Conservation (phyloP, 2,329 filamentous ascomycete species). For the Diaporthe caulivora region DNA sequence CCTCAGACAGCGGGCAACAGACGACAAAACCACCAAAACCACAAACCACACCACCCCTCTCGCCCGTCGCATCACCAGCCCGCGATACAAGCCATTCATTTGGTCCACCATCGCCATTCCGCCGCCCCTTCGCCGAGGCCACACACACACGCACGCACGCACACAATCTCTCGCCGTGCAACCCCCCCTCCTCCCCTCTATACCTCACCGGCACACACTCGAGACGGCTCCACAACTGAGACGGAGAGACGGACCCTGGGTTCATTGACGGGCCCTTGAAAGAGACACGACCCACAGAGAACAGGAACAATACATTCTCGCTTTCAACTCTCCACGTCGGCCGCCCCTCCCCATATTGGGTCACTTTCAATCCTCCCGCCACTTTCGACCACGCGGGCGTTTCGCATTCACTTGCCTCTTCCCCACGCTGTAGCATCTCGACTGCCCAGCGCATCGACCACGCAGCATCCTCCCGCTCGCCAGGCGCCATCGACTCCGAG, state of each 20-base stretch:
- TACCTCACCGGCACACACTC: constrained; percentile 25
- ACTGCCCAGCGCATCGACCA: constrained; percentile 8
- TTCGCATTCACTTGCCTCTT: constrained; percentile 17
- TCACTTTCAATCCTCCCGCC: constrained; percentile 31
- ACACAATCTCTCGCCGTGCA: neutral
- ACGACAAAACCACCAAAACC: neutral
- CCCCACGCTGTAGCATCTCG: constrained; percentile 4
- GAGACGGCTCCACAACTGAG: constrained; percentile 35
- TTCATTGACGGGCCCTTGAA: constrained; percentile 34
- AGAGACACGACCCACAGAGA: constrained; percentile 31
- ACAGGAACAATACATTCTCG: constrained; percentile 28
- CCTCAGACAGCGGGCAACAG: constrained; percentile 24
- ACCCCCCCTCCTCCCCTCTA: neutral
- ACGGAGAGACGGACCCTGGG: constrained; percentile 35
- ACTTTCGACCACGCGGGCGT: constrained; percentile 14
- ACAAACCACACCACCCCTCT: constrained; percentile 3
- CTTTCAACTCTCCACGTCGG: constrained; percentile 29
- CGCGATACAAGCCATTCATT: constrained; percentile 25
- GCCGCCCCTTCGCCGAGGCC: neutral
- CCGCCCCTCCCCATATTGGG: constrained; percentile 29
- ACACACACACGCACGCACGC: neutral
- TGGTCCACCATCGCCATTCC: constrained; percentile 18
- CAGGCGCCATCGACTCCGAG: neutral
- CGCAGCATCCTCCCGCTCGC: neutral
- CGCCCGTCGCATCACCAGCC: constrained; percentile 15